A percentile compares a stretch with the other conserved stretches of the same genome.
Evolutionary conservation across 208 protist genomes (phyloP).

Genomic region (Wallacemonas sp.): DNA sequence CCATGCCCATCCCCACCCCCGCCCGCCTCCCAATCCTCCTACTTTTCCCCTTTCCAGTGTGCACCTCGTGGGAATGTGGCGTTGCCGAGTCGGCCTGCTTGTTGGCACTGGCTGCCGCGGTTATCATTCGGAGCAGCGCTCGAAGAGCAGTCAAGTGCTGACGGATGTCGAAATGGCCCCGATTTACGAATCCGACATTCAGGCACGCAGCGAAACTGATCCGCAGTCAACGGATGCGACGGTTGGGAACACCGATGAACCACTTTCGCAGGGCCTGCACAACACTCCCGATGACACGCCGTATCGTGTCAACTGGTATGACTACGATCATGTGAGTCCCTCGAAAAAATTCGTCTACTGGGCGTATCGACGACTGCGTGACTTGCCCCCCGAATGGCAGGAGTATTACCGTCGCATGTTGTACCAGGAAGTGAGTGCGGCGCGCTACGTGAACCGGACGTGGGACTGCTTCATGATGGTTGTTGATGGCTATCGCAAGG

Average conservation of each 20-base stretch:
- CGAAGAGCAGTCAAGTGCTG: background rate
- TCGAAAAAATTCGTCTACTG: slow-evolving; percentile 86
- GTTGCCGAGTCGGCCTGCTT: background rate
- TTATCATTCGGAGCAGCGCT: background rate
- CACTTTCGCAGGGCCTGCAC: slow-evolving; percentile 52
- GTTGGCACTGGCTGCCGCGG: background rate
- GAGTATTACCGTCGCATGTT: slow-evolving; percentile 89
- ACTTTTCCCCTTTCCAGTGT: background rate
- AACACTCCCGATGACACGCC: slow-evolving; percentile 60
- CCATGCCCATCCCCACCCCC: background rate
- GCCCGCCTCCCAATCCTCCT: background rate
- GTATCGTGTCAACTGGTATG: slow-evolving; percentile 82
- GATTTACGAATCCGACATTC: slow-evolving; percentile 13
- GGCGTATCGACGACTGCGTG: slow-evolving; percentile 72
- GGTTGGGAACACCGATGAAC: slow-evolving; percentile 30
- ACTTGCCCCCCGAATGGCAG: slow-evolving; percentile 80
- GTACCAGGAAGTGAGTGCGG: slow-evolving; percentile 77
- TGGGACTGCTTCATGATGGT: slow-evolving; percentile 93
- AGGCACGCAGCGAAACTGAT: background rate
- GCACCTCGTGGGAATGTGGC: background rate
- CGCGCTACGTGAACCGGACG: slow-evolving; percentile 81
- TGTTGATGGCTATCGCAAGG: slow-evolving; percentile 85
- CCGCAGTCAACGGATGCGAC: background rate
- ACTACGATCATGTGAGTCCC: slow-evolving; percentile 61
- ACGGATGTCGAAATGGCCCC: slow-evolving; percentile 19